Evolutionary conservation across 2,329 filamentous ascomycete genomes (phyloP).

Genomic region (Talaromyces pinophilus): DNA sequence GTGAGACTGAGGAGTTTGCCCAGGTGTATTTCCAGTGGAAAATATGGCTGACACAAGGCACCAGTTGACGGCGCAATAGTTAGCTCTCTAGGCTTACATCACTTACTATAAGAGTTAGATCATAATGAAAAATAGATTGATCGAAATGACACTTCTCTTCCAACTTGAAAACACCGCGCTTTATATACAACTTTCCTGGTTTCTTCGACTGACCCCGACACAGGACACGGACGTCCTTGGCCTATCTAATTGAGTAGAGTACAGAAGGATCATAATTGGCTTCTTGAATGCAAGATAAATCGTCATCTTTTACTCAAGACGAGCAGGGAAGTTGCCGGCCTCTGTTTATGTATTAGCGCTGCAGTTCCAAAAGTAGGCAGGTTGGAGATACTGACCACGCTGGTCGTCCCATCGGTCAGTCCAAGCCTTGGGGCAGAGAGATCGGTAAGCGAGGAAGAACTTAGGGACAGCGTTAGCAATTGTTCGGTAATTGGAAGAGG

Average conservation of each 20-base stretch:
- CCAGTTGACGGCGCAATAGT: too few relatives aligned
- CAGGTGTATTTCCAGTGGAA: background rate
- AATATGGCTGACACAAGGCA: too few relatives aligned
- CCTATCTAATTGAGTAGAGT: conserved; percentile 38
- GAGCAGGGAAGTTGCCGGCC: conserved; percentile 58
- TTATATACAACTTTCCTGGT: conserved; percentile 37
- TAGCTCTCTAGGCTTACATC: too few relatives aligned
- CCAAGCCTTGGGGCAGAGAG: conserved; percentile 95
- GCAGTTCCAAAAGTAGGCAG: background rate
- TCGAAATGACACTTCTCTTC: conserved; percentile 11
- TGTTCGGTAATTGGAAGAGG: background rate
- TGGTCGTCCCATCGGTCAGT: conserved; percentile 95
- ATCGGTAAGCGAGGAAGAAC: conserved; percentile 97
- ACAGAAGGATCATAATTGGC: conserved; percentile 38
- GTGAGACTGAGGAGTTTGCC: background rate
- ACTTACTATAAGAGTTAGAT: background rate
- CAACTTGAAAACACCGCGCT: conserved; percentile 25
- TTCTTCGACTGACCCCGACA: conserved; percentile 27
- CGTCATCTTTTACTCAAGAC: conserved; percentile 43
- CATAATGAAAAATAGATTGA: background rate
- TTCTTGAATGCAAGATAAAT: conserved; percentile 26
- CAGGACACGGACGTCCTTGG: conserved; percentile 30
- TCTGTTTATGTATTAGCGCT: conserved; percentile 39
- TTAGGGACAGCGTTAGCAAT: conserved; percentile 41
- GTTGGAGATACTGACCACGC: conserved; percentile 66